These are phyloP conservation scores for Trichothecium sympodiale DNA, from an alignment of 2,329 filamentous ascomycete genomes.

Conservation along the genomic window DNA sequence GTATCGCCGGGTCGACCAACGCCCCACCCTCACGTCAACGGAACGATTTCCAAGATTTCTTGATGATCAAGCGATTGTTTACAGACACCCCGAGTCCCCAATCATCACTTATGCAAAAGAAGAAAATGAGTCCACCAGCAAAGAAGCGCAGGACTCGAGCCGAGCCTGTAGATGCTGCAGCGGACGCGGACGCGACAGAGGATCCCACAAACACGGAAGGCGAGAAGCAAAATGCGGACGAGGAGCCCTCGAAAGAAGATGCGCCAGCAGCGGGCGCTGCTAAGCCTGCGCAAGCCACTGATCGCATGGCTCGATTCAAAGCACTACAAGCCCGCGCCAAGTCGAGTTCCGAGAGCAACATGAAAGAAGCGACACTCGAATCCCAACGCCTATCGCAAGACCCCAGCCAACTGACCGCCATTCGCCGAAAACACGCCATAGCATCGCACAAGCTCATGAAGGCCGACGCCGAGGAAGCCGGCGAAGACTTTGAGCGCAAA, in stretches of 20 bases:
- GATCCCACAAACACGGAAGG: background rate
- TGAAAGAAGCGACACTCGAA: conserved; percentile 76
- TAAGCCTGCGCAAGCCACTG: conserved; percentile 39
- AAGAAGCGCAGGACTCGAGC: conserved; percentile 15
- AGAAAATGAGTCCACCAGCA: conserved; percentile 15
- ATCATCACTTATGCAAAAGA: background rate
- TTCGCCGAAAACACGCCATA: conserved; percentile 79
- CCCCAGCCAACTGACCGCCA: conserved; percentile 61
- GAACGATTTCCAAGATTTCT: background rate
- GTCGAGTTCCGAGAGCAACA: conserved; percentile 59
- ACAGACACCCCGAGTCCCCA: no score
- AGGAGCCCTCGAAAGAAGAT: background rate
- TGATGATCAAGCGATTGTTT: no score
- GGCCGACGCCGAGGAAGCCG: conserved; percentile 73
- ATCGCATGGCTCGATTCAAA: conserved; percentile 74
- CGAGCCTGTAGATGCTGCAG: conserved; percentile 3
- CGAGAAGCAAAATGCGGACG: background rate
- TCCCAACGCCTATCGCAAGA: conserved; percentile 70
- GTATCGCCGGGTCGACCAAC: no score
- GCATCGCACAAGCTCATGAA: conserved; percentile 90
- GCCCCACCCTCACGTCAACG: background rate
- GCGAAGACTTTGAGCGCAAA: conserved; percentile 94
- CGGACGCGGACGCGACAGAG: conserved; percentile 3
- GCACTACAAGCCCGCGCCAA: conserved; percentile 74
- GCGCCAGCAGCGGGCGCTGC: conserved; percentile 7